phyloP scores from a whole-genome alignment of 2,329 filamentous ascomycete species.

The Lasiodiplodia hormozganensis region DNA sequence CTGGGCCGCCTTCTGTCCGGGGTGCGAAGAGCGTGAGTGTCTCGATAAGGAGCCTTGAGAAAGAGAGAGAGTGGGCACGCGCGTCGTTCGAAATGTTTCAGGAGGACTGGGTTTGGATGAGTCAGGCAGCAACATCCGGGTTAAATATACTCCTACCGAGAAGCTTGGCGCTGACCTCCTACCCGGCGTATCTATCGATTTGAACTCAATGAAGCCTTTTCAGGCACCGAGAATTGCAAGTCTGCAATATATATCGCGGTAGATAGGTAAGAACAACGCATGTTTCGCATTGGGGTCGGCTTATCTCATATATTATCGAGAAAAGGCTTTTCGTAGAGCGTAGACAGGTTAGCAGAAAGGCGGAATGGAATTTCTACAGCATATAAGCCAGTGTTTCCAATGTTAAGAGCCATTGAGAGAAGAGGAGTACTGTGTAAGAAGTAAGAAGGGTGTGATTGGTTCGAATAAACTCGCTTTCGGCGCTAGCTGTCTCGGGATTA shows the following conservation, averaged over 20 bases:
- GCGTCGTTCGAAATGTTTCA: background rate
- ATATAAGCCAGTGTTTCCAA: background rate
- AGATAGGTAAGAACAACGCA: too few species aligned
- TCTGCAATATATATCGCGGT: too few species aligned
- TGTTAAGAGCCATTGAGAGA: background rate
- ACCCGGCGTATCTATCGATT: background rate
- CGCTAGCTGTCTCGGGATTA: background rate
- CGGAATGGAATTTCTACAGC: too few species aligned
- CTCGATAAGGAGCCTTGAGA: background rate
- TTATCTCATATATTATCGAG: too few species aligned
- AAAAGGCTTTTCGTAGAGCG: too few species aligned
- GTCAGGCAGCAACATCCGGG: slow-evolving; percentile 3
- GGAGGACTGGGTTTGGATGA: background rate
- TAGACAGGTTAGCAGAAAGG: too few species aligned
- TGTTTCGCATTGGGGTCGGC: too few species aligned
- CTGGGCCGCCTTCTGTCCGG: background rate
- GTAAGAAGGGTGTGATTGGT: background rate
- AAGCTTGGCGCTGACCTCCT: background rate
- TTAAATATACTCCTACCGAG: slow-evolving; percentile 4
- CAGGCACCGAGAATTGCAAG: too few species aligned
- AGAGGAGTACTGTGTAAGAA: background rate
- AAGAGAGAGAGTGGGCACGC: background rate
- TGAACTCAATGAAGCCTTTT: too few species aligned
- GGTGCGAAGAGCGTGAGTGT: background rate
- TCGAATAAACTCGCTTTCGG: background rate